phyloP scores from a whole-genome alignment of 805 yeast genomes.

The Yamadazyma scolyti region DNA sequence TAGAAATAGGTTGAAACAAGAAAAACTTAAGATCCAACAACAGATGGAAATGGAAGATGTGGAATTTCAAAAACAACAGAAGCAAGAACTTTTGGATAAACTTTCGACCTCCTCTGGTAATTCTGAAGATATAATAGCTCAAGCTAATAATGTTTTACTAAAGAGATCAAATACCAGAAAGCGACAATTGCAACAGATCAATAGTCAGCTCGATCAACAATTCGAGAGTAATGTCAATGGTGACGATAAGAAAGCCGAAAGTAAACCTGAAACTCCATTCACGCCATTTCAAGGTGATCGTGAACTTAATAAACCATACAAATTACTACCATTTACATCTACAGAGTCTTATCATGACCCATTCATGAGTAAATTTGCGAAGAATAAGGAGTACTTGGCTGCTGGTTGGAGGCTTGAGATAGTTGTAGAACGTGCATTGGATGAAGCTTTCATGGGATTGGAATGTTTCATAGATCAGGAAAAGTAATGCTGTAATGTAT shows the following conservation, averaged over 20 bases:
- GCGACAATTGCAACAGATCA: constrained; percentile 54
- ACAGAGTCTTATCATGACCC: constrained; percentile 36
- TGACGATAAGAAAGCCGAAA: constrained; percentile 13
- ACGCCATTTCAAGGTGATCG: constrained; percentile 95
- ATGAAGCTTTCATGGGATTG: constrained; percentile 87
- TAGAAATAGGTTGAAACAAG: constrained; percentile 51
- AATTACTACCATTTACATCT: constrained; percentile 32
- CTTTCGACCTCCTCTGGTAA: constrained; percentile 28
- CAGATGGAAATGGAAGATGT: constrained; percentile 48
- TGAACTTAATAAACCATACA: constrained; percentile 50
- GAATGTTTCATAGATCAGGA: constrained; percentile 68
- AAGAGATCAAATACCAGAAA: constrained; percentile 66
- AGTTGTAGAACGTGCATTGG: constrained; percentile 72
- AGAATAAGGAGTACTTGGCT: constrained; percentile 68
- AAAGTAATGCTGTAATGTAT: constrained; percentile 13
- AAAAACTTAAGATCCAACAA: constrained; percentile 63
- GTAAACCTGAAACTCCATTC: constrained; percentile 52
- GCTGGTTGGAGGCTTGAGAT: constrained; percentile 76
- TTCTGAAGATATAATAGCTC: constrained; percentile 39
- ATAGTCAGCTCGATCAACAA: constrained; percentile 49
- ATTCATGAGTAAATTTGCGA: constrained; percentile 46
- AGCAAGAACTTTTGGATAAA: constrained; percentile 38
- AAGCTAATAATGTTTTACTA: constrained; percentile 36
- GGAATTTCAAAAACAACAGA: constrained; percentile 37
- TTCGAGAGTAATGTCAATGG: constrained; percentile 27